Conservation (phyloP, 2,329 filamentous ascomycete genomes). For the Xylariaceae sp. region DNA sequence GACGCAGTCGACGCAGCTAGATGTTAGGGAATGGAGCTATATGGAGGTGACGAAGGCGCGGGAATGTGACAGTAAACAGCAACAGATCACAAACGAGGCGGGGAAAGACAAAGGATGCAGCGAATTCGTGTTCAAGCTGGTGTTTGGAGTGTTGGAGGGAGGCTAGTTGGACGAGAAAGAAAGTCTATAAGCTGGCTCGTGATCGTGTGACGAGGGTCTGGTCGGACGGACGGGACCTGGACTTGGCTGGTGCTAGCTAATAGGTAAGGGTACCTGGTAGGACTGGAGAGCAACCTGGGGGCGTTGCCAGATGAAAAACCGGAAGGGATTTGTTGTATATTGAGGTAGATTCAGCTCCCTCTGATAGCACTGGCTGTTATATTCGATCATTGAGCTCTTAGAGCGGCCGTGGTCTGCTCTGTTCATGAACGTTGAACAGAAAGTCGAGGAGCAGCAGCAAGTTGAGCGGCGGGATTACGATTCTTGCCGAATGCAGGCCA, state of each 20-base stretch:
- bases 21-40: conserved; percentile 1
- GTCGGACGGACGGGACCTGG: conserved; percentile 7
- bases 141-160: conserved; percentile 1
- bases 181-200: conserved; percentile 16
- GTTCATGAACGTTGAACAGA: too few species aligned
- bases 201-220: conserved; percentile 14
- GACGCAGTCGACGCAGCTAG: conserved; percentile 10
- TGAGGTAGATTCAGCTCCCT: too few species aligned
- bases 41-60: neutral
- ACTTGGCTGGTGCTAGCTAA: neutral
- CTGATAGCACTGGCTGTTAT: too few species aligned
- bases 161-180: conserved; percentile 3
- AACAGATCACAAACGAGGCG: neutral
- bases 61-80: neutral
- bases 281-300: neutral
- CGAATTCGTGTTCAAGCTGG: conserved; percentile 2
- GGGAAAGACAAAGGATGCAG: conserved; percentile 1
- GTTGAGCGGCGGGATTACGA: neutral
- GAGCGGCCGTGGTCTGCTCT: conserved; percentile 8
- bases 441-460: too few species aligned
- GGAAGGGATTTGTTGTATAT: too few species aligned
- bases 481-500: conserved; percentile 19
- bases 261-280: neutral
- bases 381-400: too few species aligned
- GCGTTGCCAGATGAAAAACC: too few species aligned